These are phyloP conservation scores for Microbotryomycetes sp. DNA, from an alignment of 1,284 basidiomycete species.

Conservation along the genomic window DNA sequence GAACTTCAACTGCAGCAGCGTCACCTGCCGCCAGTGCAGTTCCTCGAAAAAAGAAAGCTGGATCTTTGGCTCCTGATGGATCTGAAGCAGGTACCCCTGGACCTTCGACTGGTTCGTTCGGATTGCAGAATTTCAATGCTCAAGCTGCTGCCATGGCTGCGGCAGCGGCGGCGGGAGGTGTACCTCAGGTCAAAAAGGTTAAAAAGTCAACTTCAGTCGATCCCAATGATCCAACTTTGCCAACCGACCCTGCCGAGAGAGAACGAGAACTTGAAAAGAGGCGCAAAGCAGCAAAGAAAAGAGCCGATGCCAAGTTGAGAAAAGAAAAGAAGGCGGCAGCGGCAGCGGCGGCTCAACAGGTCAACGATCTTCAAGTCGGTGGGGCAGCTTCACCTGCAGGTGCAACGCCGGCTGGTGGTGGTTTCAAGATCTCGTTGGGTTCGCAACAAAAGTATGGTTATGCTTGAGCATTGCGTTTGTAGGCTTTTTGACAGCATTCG, in stretches of 20 bases:
- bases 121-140: neutral
- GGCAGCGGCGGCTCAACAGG: neutral
- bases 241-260: conserved; percentile 6
- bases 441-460: neutral
- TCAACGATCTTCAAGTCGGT: conserved; percentile 12
- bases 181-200: conserved; percentile 16
- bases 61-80: conserved; percentile 4
- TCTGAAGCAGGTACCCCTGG: conserved; percentile 17
- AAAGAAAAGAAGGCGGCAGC: conserved; percentile 14
- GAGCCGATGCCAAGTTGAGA: conserved; percentile 4
- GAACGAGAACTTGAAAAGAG: conserved; percentile 6
- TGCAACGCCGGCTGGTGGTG: neutral
- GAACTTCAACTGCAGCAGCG: neutral
- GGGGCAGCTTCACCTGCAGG: neutral
- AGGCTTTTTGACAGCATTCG: too few relatives aligned
- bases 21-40: conserved; percentile 14
- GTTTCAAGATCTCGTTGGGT: neutral
- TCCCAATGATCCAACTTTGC: conserved; percentile 3
- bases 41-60: conserved; percentile 7
- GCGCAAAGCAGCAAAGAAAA: neutral
- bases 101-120: neutral
- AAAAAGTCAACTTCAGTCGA: conserved; percentile 3
- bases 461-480: neutral
- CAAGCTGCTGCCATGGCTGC: neutral
- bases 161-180: neutral